Percentiles rank a stretch among this genome's conserved stretches.
phyloP scores from a whole-genome alignment of 164 flowering plant species.

The Piper longum region DNA sequence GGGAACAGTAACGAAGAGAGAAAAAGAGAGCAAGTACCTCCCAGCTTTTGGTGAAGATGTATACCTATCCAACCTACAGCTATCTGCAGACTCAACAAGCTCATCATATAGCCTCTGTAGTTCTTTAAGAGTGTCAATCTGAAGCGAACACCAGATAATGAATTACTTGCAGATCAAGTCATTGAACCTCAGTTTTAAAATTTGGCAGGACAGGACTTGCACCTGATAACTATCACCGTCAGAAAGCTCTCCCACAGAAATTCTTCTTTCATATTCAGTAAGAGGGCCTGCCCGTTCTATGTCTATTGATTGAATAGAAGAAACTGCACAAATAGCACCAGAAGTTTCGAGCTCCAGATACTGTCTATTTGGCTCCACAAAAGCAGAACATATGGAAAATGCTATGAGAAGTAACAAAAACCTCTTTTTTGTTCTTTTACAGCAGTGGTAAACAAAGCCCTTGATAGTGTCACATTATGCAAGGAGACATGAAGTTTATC shows the following conservation, averaged over 20 bases:
- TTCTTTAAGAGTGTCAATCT: conserved; percentile 63
- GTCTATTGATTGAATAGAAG: conserved; percentile 15
- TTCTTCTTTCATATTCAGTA: conserved; percentile 83
- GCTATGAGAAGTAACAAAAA: conserved; percentile 2
- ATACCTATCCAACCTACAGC: conserved; percentile 67
- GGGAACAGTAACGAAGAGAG: neutral
- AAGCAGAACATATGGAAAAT: neutral
- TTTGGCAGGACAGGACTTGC: neutral
- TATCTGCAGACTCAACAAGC: conserved; percentile 65
- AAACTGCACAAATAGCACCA: conserved; percentile 1
- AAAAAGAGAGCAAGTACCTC: conserved; percentile 30
- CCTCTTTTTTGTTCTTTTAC: conserved; percentile 32
- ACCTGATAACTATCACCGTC: conserved; percentile 91
- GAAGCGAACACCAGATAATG: conserved; percentile 9
- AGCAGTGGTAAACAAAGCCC: conserved; percentile 35
- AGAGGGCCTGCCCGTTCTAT: conserved; percentile 53
- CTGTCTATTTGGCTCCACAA: conserved; percentile 1
- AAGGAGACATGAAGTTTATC: conserved; percentile 13
- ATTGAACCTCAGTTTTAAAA: neutral
- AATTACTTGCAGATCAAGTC: neutral
- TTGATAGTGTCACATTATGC: conserved; percentile 19
- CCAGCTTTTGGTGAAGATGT: conserved; percentile 47
- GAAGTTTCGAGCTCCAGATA: neutral
- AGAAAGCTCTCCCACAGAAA: conserved; percentile 66
- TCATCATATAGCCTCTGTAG: conserved; percentile 90